These are phyloP conservation scores for Iodosphaeria phyllophila DNA, from an alignment of 2,329 filamentous ascomycete species.

Conservation along the genomic window DNA sequence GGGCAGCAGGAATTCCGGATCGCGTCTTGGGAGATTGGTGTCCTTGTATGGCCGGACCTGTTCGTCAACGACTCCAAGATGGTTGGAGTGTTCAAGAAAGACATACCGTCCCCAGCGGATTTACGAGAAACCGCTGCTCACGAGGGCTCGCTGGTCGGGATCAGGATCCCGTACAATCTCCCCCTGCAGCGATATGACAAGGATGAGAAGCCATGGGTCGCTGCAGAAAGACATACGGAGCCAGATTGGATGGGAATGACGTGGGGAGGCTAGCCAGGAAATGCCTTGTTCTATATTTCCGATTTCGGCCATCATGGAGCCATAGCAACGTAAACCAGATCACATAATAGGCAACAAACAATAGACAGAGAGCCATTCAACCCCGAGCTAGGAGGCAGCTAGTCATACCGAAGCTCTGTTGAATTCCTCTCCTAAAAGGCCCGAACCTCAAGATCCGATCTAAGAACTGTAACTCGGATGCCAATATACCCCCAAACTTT, in stretches of 20 bases:
- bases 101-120: conserved; percentile 23
- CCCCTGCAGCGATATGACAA: conserved; percentile 48
- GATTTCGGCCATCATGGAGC: too few relatives aligned
- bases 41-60: conserved; percentile 60
- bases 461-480: too few relatives aligned
- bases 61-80: conserved; percentile 34
- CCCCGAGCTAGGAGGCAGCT: too few relatives aligned
- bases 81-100: conserved; percentile 47
- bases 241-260: conserved; percentile 38
- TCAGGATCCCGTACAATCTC: conserved; percentile 69
- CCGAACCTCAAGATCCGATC: too few relatives aligned
- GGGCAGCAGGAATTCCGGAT: conserved; percentile 44
- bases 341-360: too few relatives aligned
- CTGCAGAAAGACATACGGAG: conserved; percentile 36
- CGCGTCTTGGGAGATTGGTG: conserved; percentile 69
- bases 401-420: too few relatives aligned
- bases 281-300: too few relatives aligned
- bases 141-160: conserved; percentile 32
- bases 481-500: too few relatives aligned
- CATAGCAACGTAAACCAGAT: too few relatives aligned
- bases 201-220: conserved; percentile 61
- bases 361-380: too few relatives aligned
- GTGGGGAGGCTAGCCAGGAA: conserved; percentile 17
- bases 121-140: conserved; percentile 3
- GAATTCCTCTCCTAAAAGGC: too few relatives aligned